Base-by-base conservation (phyloP, 495 filamentous ascomycete species). In the Poronia punctata region DNA sequence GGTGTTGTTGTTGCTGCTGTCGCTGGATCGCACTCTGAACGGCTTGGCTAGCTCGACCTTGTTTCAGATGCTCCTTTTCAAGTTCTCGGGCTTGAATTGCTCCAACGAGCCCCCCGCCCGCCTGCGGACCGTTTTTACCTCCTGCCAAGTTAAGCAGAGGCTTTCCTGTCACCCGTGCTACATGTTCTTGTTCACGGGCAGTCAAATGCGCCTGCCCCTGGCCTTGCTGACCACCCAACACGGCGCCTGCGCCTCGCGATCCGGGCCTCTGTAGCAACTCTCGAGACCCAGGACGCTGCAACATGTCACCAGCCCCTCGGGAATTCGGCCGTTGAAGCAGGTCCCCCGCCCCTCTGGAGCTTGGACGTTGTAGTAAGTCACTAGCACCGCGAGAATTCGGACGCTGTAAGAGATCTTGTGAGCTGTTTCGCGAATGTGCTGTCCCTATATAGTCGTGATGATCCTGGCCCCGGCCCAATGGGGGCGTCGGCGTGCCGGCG, bases 101-200 rank as follows among this genome's bases (percentile, higher is more conserved):
- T 2, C 81, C 82, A 7, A 93, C 76, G 2, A 90, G 68, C 3
- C 84, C 84, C 30, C 56, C 68, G 12, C 73, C 67, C 21, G 72
- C 66, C 25, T 72, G 69, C 12, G 65, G 60, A 0, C 66, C 57
- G 40, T 65, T 67, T 22, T 62, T 67, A 22, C 68, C 75, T 8
- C 76, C 70, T 15, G 77, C 76, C 55, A 92, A 66, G 23, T 80
- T 81, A 49, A 94, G 79, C 46, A 97, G 71, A 2, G 90, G 82
- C 1, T 80, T 82, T 0, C 86, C 85, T 5, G 90, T 95, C 45
- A 86, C 70, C 22, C 87, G 77, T n/a, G 90, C 85, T 20, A 97
- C 80, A 53, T 94, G 83, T 57, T 95, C 87, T 54, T 95, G 90
- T 59, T 97, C 90, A 6, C 85, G 82, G n/a, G 90, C 90, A 11